Evolutionary conservation across 352 stramenopile species (phyloP), one percentile per base, ranked within the genome.

Genomic region (Plasmopara muralis): DNA sequence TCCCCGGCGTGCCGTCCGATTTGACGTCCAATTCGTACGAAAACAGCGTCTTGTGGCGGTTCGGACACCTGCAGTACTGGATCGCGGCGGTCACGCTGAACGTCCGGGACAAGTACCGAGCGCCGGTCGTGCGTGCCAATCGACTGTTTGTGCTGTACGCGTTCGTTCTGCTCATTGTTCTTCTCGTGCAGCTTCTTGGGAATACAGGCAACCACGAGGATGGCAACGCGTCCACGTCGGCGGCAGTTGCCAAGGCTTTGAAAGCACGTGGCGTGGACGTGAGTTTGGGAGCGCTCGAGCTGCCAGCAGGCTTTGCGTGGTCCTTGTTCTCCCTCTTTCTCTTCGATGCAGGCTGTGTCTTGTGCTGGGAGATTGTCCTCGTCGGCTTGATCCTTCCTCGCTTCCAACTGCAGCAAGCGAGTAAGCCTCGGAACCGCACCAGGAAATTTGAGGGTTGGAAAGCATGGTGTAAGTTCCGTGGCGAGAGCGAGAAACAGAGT

Each of bases 21-120:
- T 3, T 25, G 20, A 25, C 20, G 20, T 25, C 20, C 1, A 25
- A 3, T 3, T 25, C 20, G 20, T 25, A 25, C 20, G 20, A 25
- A 3, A 25, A 25, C 20, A 25, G 65, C 45, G 73, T 89, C 7
- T 33, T 89, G 6, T 92, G 81, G 81, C 71, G 85, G 29, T 87
- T 88, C 37, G 81, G 81, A 1, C 78, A 92, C 57, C 25, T 87
- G 34, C 77, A 89, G 62, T 92, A 88, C 56, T 85, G 74, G 68
- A 73, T 88, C 50, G 72, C 82, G 7, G 81, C 77, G 2, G 47
- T 87, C 13, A 66, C 66, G 9, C 78, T 92, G 51, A 92, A 92
- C 52, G 31, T 77, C 10, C 62, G 72, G 3, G 81, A 92, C 43
- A 45, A 49, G 20, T 88, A 83, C 49, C 74, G 81, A 50, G 69